Conservation (phyloP, 441 rosid species). For the Pelargonium myrrhifolium region DNA sequence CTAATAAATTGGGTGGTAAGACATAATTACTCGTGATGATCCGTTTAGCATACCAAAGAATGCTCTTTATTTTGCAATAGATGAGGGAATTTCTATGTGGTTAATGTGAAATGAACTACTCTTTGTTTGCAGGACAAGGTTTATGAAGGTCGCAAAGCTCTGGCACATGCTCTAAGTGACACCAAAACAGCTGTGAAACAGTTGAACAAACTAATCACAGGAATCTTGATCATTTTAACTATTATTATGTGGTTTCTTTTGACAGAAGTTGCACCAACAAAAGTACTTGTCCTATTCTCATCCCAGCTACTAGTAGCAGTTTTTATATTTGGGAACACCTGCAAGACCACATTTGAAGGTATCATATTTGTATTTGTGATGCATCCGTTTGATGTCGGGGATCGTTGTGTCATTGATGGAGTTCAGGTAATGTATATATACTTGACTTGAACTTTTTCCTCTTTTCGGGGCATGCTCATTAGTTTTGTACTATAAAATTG, state of each 20-base stretch:
- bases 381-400: slow-evolving; percentile 91
- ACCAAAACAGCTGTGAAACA: slow-evolving; percentile 51
- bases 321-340: slow-evolving; percentile 69
- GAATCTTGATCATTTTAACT: slow-evolving; percentile 42
- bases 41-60: too few relatives aligned
- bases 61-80: too few relatives aligned
- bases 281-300: slow-evolving; percentile 49
- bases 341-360: slow-evolving; percentile 83
- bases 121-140: slow-evolving; percentile 49
- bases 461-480: too few relatives aligned
- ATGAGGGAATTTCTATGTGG: too few relatives aligned
- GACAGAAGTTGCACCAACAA: slow-evolving; percentile 56
- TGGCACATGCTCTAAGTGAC: slow-evolving; percentile 68
- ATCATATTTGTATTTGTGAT: slow-evolving; percentile 72
- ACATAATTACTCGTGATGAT: too few relatives aligned
- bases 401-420: too few relatives aligned
- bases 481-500: not conserved
- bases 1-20: slow-evolving; percentile 77
- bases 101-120: too few relatives aligned
- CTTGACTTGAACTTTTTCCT: not conserved
- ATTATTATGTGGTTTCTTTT: slow-evolving; percentile 63
- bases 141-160: slow-evolving; percentile 61
- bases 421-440: not conserved
- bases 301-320: slow-evolving; percentile 66
- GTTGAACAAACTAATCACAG: not conserved